Evolutionary conservation across 108 stramenopile genomes (phyloP).

Genomic region (Aurantiochytrium sp.): DNA sequence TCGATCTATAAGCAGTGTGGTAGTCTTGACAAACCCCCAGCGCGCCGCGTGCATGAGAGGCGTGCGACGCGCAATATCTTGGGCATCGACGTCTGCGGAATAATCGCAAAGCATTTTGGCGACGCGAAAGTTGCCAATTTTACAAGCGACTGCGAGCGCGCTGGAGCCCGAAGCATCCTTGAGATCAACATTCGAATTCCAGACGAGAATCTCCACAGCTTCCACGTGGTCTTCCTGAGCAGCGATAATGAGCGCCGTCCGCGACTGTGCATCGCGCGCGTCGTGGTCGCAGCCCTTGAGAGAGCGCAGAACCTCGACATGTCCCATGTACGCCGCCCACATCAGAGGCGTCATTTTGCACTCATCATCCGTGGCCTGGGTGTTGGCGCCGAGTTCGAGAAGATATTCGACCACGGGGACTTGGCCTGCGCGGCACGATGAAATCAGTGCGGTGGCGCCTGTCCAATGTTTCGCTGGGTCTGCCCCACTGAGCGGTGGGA

Average conservation of each 20-base stretch:
- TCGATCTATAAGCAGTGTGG: background rate
- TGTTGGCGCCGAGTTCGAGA: background rate
- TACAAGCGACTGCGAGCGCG: background rate
- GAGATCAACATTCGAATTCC: background rate
- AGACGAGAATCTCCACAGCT: background rate
- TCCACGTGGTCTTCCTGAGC: background rate
- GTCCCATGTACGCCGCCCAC: background rate
- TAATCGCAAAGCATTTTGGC: constrained; percentile 2
- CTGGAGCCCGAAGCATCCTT: background rate
- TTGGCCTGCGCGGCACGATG: background rate
- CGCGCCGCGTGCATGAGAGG: constrained; percentile 11
- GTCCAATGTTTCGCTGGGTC: constrained; percentile 7
- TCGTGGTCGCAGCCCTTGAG: background rate
- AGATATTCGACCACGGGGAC: background rate
- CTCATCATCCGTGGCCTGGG: background rate
- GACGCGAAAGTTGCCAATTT: background rate
- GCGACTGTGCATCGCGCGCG: background rate
- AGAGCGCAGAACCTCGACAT: background rate
- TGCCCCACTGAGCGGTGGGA: background rate
- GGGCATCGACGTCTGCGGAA: background rate
- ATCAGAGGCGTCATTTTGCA: background rate
- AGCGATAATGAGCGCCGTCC: background rate
- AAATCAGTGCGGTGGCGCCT: background rate
- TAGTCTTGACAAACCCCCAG: background rate
- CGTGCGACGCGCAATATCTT: background rate